Percentiles rank a stretch among this genome's conserved stretches.
Conservation (phyloP, 331 rosid species). For the Malus hybrid region DNA sequence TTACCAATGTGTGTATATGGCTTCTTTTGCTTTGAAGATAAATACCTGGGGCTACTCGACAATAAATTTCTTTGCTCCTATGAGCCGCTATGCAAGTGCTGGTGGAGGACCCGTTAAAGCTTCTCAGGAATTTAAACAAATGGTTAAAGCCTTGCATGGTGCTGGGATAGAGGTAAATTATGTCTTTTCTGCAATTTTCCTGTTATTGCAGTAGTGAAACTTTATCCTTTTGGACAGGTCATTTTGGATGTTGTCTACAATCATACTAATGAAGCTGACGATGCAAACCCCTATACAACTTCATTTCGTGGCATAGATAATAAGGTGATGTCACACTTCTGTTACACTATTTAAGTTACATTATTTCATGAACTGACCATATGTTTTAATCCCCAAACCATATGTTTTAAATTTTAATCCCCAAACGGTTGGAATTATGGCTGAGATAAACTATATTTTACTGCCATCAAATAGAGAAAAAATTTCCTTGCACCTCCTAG, state of each 20-base stretch:
- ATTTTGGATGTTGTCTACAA: conserved; percentile 96
- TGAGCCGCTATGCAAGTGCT: conserved; percentile 96
- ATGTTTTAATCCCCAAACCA: background rate
- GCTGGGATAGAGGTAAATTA: conserved; percentile 83
- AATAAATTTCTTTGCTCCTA: conserved; percentile 90
- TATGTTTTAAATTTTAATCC: background rate
- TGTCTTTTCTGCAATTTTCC: conserved; percentile 13
- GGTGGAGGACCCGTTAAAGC: conserved; percentile 93
- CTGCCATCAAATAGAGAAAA: background rate
- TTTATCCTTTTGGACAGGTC: conserved; percentile 35
- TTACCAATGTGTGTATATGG: conserved; percentile 9
- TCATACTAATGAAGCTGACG: conserved; percentile 49
- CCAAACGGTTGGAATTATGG: background rate
- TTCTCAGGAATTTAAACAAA: conserved; percentile 75
- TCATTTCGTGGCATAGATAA: conserved; percentile 97
- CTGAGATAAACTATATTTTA: background rate
- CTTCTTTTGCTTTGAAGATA: conserved; percentile 42
- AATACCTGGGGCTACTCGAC: conserved; percentile 99
- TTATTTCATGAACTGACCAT: background rate
- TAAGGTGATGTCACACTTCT: conserved; percentile 50
- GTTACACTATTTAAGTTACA: background rate
- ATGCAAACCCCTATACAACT: conserved; percentile 62
- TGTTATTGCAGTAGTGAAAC: conserved; percentile 9
- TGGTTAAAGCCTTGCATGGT: conserved; percentile 91
- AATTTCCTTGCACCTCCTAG: background rate